A percentile compares a stretch with the other conserved stretches of the same genome.
Conservation (phyloP, 352 stramenopile species). For the Pythium aphanidermatum region DNA sequence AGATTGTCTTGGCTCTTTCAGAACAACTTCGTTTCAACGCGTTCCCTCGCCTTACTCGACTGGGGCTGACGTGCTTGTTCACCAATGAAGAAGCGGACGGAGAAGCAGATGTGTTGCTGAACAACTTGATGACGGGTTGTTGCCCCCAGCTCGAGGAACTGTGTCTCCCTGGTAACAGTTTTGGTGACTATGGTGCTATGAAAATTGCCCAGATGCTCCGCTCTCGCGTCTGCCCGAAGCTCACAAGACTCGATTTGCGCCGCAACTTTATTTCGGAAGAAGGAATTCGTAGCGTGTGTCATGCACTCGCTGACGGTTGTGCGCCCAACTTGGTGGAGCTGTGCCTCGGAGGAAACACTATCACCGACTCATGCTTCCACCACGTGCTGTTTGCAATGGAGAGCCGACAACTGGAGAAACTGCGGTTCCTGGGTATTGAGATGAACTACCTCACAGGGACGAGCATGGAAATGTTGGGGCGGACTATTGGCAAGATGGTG, state of each 20-base stretch:
- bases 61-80: slow-evolving; percentile 77
- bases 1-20: slow-evolving; percentile 72
- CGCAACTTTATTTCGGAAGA: slow-evolving; percentile 86
- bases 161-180: slow-evolving; percentile 77
- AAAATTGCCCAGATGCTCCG: slow-evolving; percentile 82
- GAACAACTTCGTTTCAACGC: slow-evolving; percentile 54
- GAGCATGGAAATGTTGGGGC: slow-evolving; percentile 84
- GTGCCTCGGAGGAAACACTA: slow-evolving; percentile 75
- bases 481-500: slow-evolving; percentile 76
- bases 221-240: slow-evolving; percentile 66
- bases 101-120: slow-evolving; percentile 74
- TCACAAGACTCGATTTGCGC: slow-evolving; percentile 71
- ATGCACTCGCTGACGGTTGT: slow-evolving; percentile 63
- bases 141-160: slow-evolving; percentile 75
- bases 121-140: slow-evolving; percentile 72
- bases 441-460: slow-evolving; percentile 78
- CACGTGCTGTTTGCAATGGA: slow-evolving; percentile 81
- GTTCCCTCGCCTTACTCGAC: slow-evolving; percentile 46
- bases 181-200: slow-evolving; percentile 76
- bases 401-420: slow-evolving; percentile 44
- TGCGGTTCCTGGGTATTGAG: slow-evolving; percentile 79
- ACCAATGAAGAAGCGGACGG: slow-evolving; percentile 84
- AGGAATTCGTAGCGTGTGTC: slow-evolving; percentile 62
- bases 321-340: slow-evolving; percentile 63
- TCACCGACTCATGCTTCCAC: slow-evolving; percentile 81